Evolutionary conservation across 257 asterid genomes (phyloP), one percentile per base, ranked within the genome.

Genomic region (Striga asiatica): DNA sequence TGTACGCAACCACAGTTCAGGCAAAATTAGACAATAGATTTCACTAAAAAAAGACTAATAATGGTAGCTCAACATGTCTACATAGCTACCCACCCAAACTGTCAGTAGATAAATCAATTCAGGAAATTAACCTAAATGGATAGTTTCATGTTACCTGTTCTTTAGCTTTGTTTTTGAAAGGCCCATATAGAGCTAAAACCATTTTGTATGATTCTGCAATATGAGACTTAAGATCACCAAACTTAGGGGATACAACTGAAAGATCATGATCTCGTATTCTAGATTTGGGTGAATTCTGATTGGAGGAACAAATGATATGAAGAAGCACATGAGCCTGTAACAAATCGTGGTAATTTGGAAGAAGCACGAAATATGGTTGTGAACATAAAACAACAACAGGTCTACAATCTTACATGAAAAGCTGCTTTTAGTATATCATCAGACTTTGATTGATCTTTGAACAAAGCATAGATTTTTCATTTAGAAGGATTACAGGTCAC

Each of bases 81-180:
- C n/a, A n/a, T n/a, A n/a, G n/a, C n/a, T n/a, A n/a, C n/a, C n/a
- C n/a, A n/a, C n/a, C n/a, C n/a, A n/a, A n/a, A n/a, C n/a, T n/a
- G n/a, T n/a, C n/a, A n/a, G n/a, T n/a, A n/a, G n/a, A n/a, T n/a
- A n/a, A n/a, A n/a, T n/a, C n/a, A n/a, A n/a, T n/a, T n/a, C n/a
- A n/a, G n/a, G n/a, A n/a, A n/a, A n/a, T n/a, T n/a, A n/a, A n/a
- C n/a, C n/a, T n/a, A n/a, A n/a, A n/a, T n/a, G n/a, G n/a, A n/a
- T n/a, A n/a, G n/a, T n/a, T n/a, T n/a, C n/a, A n/a, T n/a, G n/a
- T 17, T 68, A 92, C 99, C 93, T 88, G 95, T 62, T 92, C 97
- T 69, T 77, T 88, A 22, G 88, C 82, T 73, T 83, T 88, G 74
- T 66, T 78, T 78, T 82, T 84, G 71, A 92, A 92, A 47, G 97